Base-by-base conservation (phyloP, 2,329 filamentous ascomycete genomes). In the Xylaria polymorpha region DNA sequence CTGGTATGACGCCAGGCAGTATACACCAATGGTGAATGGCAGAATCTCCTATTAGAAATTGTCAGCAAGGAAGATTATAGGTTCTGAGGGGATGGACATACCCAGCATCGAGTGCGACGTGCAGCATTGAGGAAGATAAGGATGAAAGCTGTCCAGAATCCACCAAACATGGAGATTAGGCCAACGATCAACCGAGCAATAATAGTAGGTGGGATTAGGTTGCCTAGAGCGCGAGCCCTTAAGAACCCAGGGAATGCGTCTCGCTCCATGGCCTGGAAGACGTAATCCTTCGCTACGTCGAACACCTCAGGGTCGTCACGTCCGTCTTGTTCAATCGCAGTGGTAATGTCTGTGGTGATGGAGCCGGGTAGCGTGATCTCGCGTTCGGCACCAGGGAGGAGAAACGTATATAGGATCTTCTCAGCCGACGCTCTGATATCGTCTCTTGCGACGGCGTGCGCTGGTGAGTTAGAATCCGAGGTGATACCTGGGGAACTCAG, bases 201-300 rank as follows among this genome's bases (percentile, higher is more conserved):
- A 74, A 97, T 91, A 56, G 94, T 97, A 18, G 95, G 90, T 3
- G 95, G 96, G 35, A 99, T 95, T 15, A 99, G 87, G 77, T 99
- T 99, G 69, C 97, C 97, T 29, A 99, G 86, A 2, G 96, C 96
- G 83, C 98, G 98, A 83, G 94, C 93, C 78, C 95, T 89, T 68
- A 99, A 86, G 82, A 99, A 99, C 0, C 95, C 95, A 0, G 97
- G 96, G 79, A 97, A 99, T n/a, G 97, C 96, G 83, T 99, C 96
- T 65, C 97, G 90, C 83, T 99, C 97, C 96, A 99, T 99, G 41
- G 97, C 97, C 82, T 99, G 97, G 81, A 98, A 99, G 71, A 98
- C 96, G 79, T 98, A 99, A 83, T 99, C 96, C 84, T 99, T 99
- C 64, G 96, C 96, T 22, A 93, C 90, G 79, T 98, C 96, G 76